phyloP scores from a whole-genome alignment of 345 rosid genomes.

The Brassica nigra region DNA sequence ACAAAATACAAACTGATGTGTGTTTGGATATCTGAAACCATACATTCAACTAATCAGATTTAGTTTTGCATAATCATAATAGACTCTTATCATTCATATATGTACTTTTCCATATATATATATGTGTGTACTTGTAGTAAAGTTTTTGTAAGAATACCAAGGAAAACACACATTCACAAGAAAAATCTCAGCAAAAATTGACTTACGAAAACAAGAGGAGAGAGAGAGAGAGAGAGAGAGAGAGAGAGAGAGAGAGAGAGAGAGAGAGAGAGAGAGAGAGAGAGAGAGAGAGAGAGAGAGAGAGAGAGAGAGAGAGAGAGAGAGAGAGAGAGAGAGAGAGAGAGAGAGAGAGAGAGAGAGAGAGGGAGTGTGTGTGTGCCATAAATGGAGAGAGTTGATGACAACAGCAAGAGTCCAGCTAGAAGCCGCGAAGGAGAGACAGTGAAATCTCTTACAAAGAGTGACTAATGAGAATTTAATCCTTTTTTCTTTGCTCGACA shows the following conservation, averaged over 20 bases:
- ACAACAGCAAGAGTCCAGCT: conserved; percentile 45
- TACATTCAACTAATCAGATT: background rate
- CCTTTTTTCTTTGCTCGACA: background rate
- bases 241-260: background rate
- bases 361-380: background rate
- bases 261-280: background rate
- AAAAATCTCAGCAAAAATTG: background rate
- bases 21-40: background rate
- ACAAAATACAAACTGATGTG: background rate
- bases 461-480: background rate
- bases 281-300: background rate
- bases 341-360: background rate
- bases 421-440: conserved; percentile 35
- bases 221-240: background rate
- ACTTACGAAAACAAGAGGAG: background rate
- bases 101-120: background rate
- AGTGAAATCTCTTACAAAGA: conserved; percentile 29
- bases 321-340: background rate
- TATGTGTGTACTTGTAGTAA: background rate
- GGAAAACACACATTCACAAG: background rate
- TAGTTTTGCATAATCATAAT: conserved; percentile 1
- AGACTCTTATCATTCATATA: conserved; percentile 1
- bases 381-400: conserved; percentile 15
- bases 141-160: background rate
- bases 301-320: background rate